phyloP scores from a whole-genome alignment of 1,284 basidiomycete genomes.

The Trichosporon sp. region DNA sequence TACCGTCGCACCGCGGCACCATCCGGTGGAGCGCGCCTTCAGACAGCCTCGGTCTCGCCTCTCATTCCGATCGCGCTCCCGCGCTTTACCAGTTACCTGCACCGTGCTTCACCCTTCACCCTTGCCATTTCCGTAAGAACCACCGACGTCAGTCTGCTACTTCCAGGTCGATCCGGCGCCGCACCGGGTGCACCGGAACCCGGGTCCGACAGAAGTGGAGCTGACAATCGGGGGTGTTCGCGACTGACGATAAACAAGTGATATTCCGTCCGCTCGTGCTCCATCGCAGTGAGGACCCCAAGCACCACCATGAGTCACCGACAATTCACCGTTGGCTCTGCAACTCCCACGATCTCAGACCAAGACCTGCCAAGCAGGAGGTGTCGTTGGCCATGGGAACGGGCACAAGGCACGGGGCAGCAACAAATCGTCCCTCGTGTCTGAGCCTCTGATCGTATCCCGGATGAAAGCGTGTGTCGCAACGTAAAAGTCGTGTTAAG shows the following conservation, averaged over 20 bases:
- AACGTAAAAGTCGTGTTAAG: neutral
- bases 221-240: neutral
- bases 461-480: neutral
- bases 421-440: neutral
- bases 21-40: neutral
- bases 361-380: neutral
- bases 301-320: neutral
- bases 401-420: neutral
- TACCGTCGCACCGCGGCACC: neutral
- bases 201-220: neutral
- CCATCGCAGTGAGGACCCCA: neutral
- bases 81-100: too few relatives aligned
- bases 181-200: neutral
- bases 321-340: too few relatives aligned
- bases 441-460: neutral
- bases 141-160: neutral
- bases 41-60: neutral
- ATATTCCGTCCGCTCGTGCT: neutral
- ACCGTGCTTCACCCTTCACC: neutral
- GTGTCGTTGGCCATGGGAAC: neutral
- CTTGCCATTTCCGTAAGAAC: neutral
- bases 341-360: neutral
- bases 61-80: neutral
- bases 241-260: neutral
- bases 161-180: neutral